These are phyloP conservation scores for Mortierella sp. DNA, from an alignment of 371 early-diverging fungal species.

Conservation along the genomic window DNA sequence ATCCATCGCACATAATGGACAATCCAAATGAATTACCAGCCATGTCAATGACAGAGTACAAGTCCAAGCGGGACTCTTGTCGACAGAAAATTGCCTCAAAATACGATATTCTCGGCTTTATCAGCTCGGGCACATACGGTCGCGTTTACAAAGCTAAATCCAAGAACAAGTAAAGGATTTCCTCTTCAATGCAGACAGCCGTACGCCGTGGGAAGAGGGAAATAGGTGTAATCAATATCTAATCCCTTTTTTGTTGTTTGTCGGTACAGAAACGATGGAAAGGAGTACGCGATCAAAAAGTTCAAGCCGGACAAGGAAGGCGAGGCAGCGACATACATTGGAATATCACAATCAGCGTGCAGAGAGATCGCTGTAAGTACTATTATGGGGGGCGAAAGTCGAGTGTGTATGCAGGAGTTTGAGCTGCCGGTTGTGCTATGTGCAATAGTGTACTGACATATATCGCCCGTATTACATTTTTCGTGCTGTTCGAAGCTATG, in stretches of 20 bases:
- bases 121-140: slow-evolving; percentile 95
- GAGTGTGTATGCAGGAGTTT: too few species aligned
- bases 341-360: slow-evolving; percentile 95
- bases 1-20: slow-evolving; percentile 16
- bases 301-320: slow-evolving; percentile 97
- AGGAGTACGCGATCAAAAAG: slow-evolving; percentile 90
- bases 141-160: slow-evolving; percentile 92
- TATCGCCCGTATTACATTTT: neutral
- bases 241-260: neutral
- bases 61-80: slow-evolving; percentile 66
- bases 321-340: slow-evolving; percentile 79
- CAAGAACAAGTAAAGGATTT: slow-evolving; percentile 62
- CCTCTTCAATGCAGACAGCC: neutral
- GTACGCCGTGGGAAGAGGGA: neutral
- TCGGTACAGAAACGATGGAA: slow-evolving; percentile 62
- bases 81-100: slow-evolving; percentile 77
- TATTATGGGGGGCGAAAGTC: too few species aligned
- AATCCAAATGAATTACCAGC: slow-evolving; percentile 23
- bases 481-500: slow-evolving; percentile 63
- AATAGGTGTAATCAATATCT: neutral
- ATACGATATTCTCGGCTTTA: slow-evolving; percentile 90
- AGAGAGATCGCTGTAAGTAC: slow-evolving; percentile 89
- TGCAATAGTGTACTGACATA: too few species aligned
- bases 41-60: slow-evolving; percentile 68
- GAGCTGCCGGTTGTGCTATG: too few species aligned